These are phyloP conservation scores for Isabelozyma heimii DNA, from an alignment of 805 yeast genomes.

Conservation along the genomic window DNA sequence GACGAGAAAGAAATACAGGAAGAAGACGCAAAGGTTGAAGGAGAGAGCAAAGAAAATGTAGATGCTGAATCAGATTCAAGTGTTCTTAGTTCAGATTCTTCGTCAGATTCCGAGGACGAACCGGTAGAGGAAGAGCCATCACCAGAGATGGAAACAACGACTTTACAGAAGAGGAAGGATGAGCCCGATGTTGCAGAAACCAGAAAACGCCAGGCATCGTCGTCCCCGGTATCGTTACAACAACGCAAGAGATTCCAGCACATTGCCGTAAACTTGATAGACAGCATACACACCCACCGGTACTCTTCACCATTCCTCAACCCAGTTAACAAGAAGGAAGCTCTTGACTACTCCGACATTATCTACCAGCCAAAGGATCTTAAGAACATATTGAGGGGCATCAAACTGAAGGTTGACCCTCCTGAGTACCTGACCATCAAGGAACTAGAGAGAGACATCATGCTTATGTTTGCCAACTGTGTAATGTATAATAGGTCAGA, in stretches of 20 bases:
- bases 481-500: conserved; percentile 74
- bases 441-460: conserved; percentile 64
- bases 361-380: conserved; percentile 67
- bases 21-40: conserved; percentile 5
- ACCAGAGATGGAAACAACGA: conserved; percentile 12
- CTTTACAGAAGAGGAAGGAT: conserved; percentile 6
- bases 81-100: background rate
- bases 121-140: background rate
- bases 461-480: conserved; percentile 80
- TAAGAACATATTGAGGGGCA: conserved; percentile 55
- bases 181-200: background rate
- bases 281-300: conserved; percentile 65
- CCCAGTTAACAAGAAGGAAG: conserved; percentile 66
- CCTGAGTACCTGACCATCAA: conserved; percentile 51
- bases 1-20: conserved; percentile 3
- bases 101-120: conserved; percentile 2
- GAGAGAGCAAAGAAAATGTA: conserved; percentile 2
- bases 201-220: conserved; percentile 8
- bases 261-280: conserved; percentile 58
- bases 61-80: conserved; percentile 3
- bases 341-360: conserved; percentile 64
- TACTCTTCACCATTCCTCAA: conserved; percentile 71
- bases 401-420: conserved; percentile 41
- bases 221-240: conserved; percentile 10
- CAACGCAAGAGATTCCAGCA: conserved; percentile 57